A percentile compares a stretch with the other conserved stretches of the same genome.
Conservation (phyloP, 2,329 filamentous ascomycete genomes). For the Colletotrichum tanaceti region DNA sequence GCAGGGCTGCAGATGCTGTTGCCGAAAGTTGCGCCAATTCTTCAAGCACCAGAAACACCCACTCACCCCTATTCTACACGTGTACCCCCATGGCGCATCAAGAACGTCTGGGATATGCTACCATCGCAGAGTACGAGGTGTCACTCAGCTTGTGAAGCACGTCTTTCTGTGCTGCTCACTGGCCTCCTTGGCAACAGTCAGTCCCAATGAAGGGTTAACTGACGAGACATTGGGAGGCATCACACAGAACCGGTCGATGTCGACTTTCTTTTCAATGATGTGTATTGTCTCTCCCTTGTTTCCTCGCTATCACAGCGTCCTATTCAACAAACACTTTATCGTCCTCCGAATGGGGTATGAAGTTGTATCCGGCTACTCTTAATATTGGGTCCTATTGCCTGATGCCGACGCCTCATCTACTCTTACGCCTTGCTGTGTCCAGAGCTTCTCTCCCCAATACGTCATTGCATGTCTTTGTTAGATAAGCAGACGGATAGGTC, state of each 20-base stretch:
- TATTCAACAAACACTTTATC: not conserved
- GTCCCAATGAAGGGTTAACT: not conserved
- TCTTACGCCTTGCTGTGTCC: not conserved
- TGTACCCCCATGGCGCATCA: not conserved
- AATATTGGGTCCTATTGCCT: not conserved
- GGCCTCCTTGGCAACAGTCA: not conserved
- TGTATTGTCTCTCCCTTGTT: not conserved
- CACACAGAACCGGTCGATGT: not conserved
- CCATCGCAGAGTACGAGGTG: not conserved
- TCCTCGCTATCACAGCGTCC: not conserved
- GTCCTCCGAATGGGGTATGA: not conserved
- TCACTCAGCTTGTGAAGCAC: not conserved
- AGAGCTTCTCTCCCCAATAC: not conserved
- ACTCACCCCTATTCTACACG: not conserved
- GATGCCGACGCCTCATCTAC: not conserved
- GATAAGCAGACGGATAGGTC: not conserved
- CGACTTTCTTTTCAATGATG: not conserved
- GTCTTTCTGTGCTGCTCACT: not conserved
- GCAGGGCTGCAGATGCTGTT: slow-evolving; percentile 33
- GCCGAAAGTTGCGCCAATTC: not conserved
- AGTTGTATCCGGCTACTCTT: not conserved
- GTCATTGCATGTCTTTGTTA: not conserved
- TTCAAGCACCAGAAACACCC: not conserved
- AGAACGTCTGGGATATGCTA: not conserved
- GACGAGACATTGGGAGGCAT: not conserved